Evolutionary conservation across 345 rosid genomes (phyloP).

Genomic region (Gossypium australe): DNA sequence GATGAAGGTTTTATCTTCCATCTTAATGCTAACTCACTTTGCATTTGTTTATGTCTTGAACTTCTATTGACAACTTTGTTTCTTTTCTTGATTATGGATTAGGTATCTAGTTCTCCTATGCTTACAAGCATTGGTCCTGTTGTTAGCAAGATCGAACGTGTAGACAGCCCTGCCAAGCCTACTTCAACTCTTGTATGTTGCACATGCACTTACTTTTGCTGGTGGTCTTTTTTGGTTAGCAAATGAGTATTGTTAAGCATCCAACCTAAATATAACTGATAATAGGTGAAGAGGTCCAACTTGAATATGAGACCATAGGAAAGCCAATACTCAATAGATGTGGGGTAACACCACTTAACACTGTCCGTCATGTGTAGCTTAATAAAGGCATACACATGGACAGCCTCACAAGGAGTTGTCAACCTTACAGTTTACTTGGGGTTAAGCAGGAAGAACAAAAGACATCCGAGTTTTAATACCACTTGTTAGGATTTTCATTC

Average conservation of each 20-base stretch:
- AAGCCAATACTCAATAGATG: no score
- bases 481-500: no score
- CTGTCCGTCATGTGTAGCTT: no score
- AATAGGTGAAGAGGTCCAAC: no score
- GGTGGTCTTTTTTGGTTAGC: neutral
- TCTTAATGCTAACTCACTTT: neutral
- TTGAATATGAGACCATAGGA: no score
- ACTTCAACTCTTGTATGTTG: slow-evolving; percentile 32
- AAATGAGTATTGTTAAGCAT: neutral
- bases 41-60: neutral
- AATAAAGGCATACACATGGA: no score
- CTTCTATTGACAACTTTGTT: slow-evolving; percentile 3
- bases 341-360: no score
- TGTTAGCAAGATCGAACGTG: slow-evolving; percentile 41
- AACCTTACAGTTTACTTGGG: no score
- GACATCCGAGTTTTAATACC: no score
- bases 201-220: neutral
- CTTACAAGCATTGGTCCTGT: slow-evolving; percentile 33
- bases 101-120: slow-evolving; percentile 40
- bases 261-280: no score
- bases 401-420: no score
- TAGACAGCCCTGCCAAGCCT: slow-evolving; percentile 46
- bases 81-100: slow-evolving; percentile 7
- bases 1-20: slow-evolving; percentile 21
- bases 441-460: no score